Evolutionary conservation across 2,329 filamentous ascomycete species (phyloP), one percentile per base, ranked within the genome.

Genomic region (Cladosporium sp.): DNA sequence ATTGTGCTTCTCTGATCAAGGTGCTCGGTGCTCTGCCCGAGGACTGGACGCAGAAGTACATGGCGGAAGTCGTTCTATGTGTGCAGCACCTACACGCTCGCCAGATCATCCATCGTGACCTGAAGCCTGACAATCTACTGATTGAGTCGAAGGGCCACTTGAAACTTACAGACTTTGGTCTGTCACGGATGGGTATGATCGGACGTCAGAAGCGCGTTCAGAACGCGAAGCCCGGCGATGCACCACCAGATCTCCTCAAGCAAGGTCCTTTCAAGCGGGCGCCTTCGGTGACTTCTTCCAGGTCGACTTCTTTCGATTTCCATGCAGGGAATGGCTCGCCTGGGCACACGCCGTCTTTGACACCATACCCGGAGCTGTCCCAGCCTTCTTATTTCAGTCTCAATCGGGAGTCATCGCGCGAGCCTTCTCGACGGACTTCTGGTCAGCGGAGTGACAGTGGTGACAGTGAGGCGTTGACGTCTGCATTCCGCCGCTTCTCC

Each of bases 41-140:
- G 76, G 93, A 97, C 66, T 99, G 95, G 95, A 92, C 90, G 3
- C 95, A 95, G 78, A 97, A 96, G 72, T 99, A 99, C 71, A 82
- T 97, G 39, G 94, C 90, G 3, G 94, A 99, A 76, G 93, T 99
- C 45, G 88, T 99, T 54, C 82, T 97, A n/a, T 94, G 95, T 17
- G 91, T 99, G 38, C 92, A 99, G 72, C 92, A 99, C 78, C 80
- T 99, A 49, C 94, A 99, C 75, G 90, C 88, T 70, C 86, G 93
- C 60, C 91, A 93, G 60, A 97, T 99, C 71, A 93, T 99, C 45
- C 95, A 99, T 75, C 89, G 94, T 68, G 94, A 99, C 70, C 76
- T 99, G 61, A 99, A 99, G 75, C 94, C 94, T 1, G 94, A 99
- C 72, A 99, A 99, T 70, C 82, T 99, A 34, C 82, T 99, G 55